Conservation (phyloP, 805 yeast genomes). For the Zygosaccharomyces bisporus region DNA sequence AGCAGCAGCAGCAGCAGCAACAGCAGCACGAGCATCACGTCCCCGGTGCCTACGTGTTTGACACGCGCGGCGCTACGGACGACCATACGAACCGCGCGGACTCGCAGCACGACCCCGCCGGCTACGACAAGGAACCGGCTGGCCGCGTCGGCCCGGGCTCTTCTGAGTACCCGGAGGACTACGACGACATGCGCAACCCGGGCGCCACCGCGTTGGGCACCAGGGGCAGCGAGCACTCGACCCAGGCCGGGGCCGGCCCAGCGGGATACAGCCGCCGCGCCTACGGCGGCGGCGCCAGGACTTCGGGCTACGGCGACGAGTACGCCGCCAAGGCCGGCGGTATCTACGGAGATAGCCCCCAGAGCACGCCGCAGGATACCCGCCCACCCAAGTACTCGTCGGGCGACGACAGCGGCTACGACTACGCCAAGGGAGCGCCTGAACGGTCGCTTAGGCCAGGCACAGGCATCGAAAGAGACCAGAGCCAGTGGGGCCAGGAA, state of each 20-base stretch:
- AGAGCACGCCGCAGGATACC: neutral
- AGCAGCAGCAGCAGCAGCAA: neutral
- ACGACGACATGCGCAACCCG: neutral
- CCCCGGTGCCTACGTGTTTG: neutral
- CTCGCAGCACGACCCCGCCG: neutral
- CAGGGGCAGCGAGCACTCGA: neutral
- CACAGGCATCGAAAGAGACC: neutral
- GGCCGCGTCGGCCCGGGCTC: slow-evolving; percentile 4
- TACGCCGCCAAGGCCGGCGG: neutral
- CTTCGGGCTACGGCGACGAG: neutral
- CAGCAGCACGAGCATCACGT: neutral
- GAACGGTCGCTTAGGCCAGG: neutral
- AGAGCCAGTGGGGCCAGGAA: neutral
- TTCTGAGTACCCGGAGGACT: slow-evolving; percentile 3
- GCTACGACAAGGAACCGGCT: neutral
- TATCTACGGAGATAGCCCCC: neutral
- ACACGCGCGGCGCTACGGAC: neutral
- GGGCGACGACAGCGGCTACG: neutral
- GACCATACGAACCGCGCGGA: neutral
- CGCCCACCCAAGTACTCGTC: neutral
- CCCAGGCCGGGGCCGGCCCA: too few relatives aligned
- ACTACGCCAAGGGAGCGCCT: neutral
- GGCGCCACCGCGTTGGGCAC: neutral
- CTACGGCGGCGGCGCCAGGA: neutral
- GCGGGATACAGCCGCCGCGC: neutral